phyloP scores from a whole-genome alignment of 768 basidiomycete species.

The Mycena floridula region DNA sequence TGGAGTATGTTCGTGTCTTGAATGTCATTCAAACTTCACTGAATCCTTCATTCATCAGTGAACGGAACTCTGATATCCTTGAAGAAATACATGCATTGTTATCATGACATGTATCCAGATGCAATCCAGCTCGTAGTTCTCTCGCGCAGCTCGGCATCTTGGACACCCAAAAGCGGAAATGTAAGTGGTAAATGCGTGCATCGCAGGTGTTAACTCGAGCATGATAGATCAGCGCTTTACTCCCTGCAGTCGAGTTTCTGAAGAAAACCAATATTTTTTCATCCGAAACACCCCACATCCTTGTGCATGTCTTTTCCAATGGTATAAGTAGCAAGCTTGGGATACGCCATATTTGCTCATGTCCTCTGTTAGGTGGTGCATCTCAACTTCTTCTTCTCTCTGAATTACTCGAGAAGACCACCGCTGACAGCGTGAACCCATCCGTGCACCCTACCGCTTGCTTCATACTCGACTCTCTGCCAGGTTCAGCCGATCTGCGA shows the following conservation, averaged over 20 bases:
- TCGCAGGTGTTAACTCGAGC: background rate
- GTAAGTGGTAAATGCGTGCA: background rate
- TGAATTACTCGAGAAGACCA: background rate
- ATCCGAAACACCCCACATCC: background rate
- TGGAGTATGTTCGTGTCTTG: background rate
- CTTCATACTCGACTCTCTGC: background rate
- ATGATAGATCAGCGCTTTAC: background rate
- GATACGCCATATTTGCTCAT: background rate
- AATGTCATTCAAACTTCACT: background rate
- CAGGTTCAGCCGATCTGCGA: background rate
- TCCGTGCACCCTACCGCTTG: background rate
- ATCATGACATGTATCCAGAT: background rate
- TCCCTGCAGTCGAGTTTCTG: background rate
- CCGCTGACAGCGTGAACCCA: background rate
- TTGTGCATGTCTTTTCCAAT: background rate
- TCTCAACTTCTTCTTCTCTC: background rate
- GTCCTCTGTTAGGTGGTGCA: background rate
- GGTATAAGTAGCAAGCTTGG: background rate
- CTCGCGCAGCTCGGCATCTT: background rate
- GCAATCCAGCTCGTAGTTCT: background rate
- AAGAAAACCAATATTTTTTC: background rate
- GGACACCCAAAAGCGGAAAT: background rate
- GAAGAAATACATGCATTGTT: background rate
- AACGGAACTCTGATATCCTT: background rate
- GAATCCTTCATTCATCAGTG: background rate